Conservation (phyloP, 106 monocot genomes). For the Chionographis japonica region DNA sequence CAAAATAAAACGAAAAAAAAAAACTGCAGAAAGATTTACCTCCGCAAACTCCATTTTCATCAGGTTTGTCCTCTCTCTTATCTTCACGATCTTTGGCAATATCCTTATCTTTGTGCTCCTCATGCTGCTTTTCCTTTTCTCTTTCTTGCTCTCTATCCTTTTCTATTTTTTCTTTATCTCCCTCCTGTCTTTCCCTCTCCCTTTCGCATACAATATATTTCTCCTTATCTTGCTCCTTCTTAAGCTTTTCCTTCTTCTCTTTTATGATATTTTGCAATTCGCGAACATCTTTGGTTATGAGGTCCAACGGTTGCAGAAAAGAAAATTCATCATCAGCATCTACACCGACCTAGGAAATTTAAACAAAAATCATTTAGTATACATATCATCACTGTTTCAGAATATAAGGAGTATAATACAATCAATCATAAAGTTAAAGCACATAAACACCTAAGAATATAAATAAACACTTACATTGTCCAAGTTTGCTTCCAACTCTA, state of each 20-base stretch:
- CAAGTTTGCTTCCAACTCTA: conserved; percentile 93
- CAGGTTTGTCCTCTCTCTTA: conserved; percentile 31
- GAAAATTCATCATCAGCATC: conserved; percentile 73
- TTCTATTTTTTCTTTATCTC: conserved; percentile 30
- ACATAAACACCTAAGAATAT: neutral
- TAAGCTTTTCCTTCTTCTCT: conserved; percentile 63
- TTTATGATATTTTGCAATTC: conserved; percentile 75
- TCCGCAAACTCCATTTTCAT: conserved; percentile 46
- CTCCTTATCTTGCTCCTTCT: conserved; percentile 38
- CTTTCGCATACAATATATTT: conserved; percentile 25
- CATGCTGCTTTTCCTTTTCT: conserved; percentile 57
- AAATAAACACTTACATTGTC: conserved; percentile 35
- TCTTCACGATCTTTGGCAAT: conserved; percentile 39
- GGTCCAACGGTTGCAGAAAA: conserved; percentile 86
- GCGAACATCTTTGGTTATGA: conserved; percentile 81
- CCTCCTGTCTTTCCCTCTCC: conserved; percentile 58
- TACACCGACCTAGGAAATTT: conserved; percentile 44
- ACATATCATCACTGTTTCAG: neutral
- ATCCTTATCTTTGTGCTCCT: conserved; percentile 45
- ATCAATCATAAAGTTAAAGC: neutral
- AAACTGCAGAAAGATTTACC: conserved; percentile 26
- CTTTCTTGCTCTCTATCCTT: conserved; percentile 52
- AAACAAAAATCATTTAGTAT: conserved; percentile 13
- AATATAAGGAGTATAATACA: neutral
- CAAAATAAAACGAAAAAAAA: neutral